Base-by-base conservation (phyloP, 805 yeast genomes). In the Clavispora carvajalis region DNA sequence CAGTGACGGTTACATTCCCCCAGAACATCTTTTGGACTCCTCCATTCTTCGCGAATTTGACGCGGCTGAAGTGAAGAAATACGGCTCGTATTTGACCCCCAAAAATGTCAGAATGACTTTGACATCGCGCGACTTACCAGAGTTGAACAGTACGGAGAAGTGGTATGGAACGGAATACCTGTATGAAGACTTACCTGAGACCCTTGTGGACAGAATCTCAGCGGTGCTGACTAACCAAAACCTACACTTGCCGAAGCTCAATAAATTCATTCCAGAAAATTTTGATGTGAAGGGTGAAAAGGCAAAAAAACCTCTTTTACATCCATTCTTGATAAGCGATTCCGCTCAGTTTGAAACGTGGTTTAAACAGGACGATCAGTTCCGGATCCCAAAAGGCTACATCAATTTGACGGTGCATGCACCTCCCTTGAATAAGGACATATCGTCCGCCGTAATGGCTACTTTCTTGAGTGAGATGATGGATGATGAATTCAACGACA, bases 161-260 rank as follows among this genome's bases (percentile, higher is more conserved):
- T 91, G 96, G 96, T 91, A 93, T 57, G 96, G 95, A 3, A 88
- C 97, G 0, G 84, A 85, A 50, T 86, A 88, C 57, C 62, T 74
- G 2, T 58, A 73, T 33, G 68, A 63, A 9, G 63, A 67, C 12
- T 53, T 86, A 17, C 65, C 77, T 2, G 33, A 47, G 0, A 64
- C 62, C 1, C 58, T 82, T 3, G 12, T 67, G 6, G 36, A 56
- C 8, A 53, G 48, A 29, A 55, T 79, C 22, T 35, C 45, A 57
- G 33, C 47, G 46, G 41, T 59, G 62, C 39, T 55, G 58, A 34
- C 40, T 45, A 38, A 41, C 45, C 35, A 51, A 0, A 58, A 61
- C 16, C 63, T 85, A 24, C 77, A 73, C 43, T 66, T 85, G 43
- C 96, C 97, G 2, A 65, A 63, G 3, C 76, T 72, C n/a, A 91